Evolutionary conservation across 2,329 filamentous ascomycete species (phyloP).

Genomic region (Parasarocladium wereldwijsianum): DNA sequence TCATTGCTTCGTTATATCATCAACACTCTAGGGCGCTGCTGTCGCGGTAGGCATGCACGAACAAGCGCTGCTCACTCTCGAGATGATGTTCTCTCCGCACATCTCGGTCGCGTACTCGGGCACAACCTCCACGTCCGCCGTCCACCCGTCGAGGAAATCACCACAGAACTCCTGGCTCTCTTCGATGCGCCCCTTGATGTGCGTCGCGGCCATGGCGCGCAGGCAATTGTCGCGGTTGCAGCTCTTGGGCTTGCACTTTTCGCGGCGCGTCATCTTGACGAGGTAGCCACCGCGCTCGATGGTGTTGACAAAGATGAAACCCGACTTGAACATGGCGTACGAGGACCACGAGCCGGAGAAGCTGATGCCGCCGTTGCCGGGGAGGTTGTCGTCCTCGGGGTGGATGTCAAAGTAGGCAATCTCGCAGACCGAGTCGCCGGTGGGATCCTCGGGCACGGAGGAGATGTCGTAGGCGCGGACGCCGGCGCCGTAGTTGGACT

Average conservation of each 20-base stretch:
- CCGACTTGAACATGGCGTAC: slow-evolving; percentile 26
- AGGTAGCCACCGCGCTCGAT: slow-evolving; percentile 27
- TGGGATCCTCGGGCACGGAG: slow-evolving; percentile 16
- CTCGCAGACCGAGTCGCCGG: slow-evolving; percentile 24
- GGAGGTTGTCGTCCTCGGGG: slow-evolving; percentile 28
- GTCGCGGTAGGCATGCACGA: slow-evolving; percentile 11
- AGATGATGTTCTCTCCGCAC: slow-evolving; percentile 10
- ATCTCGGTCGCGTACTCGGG: slow-evolving; percentile 9
- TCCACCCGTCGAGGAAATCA: slow-evolving; percentile 8
- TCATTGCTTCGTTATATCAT: not conserved
- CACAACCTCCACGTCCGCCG: slow-evolving; percentile 9
- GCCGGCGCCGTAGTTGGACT: slow-evolving; percentile 31
- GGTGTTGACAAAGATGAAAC: slow-evolving; percentile 26
- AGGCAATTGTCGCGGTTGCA: slow-evolving; percentile 12
- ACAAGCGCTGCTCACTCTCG: slow-evolving; percentile 11
- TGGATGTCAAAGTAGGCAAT: slow-evolving; percentile 31
- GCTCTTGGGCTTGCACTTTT: slow-evolving; percentile 10
- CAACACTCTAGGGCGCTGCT: slow-evolving; percentile 1
- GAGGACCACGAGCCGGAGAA: slow-evolving; percentile 28
- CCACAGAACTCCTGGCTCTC: slow-evolving; percentile 11
- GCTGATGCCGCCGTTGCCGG: slow-evolving; percentile 18
- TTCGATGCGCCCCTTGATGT: slow-evolving; percentile 8
- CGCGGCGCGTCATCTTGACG: slow-evolving; percentile 15
- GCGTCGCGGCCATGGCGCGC: slow-evolving; percentile 8
- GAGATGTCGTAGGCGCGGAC: slow-evolving; percentile 20